These are phyloP conservation scores for Epichloe aotearoae DNA, from an alignment of 2,329 filamentous ascomycete genomes.

Conservation along the genomic window DNA sequence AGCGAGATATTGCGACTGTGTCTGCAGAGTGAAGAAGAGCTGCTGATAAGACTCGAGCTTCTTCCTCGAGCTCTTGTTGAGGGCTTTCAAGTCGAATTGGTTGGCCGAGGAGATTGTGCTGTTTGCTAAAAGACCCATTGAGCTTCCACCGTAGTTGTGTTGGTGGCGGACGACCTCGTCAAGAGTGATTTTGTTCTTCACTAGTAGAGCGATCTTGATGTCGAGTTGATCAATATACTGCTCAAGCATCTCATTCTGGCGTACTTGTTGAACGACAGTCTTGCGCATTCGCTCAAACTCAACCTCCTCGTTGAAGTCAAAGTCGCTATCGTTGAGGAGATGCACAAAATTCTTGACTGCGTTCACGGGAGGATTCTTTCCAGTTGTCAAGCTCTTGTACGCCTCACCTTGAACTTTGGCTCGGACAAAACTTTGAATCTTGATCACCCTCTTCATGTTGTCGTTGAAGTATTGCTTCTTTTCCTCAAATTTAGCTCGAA, in stretches of 20 bases:
- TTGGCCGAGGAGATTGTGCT: conserved; percentile 80
- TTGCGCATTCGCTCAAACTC: conserved; percentile 93
- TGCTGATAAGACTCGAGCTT: conserved; percentile 97
- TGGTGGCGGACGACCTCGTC: conserved; percentile 97
- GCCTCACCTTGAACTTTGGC: conserved; percentile 94
- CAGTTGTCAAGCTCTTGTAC: conserved; percentile 91
- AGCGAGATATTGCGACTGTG: conserved; percentile 87
- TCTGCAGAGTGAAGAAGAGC: conserved; percentile 93
- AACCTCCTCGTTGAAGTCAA: conserved; percentile 97
- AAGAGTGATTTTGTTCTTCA: conserved; percentile 98
- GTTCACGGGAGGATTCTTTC: conserved; percentile 91
- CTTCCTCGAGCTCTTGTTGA: conserved; percentile 91
- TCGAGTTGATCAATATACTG: conserved; percentile 97
- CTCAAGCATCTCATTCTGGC: conserved; percentile 92
- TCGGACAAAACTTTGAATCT: conserved; percentile 92
- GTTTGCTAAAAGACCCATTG: conserved; percentile 74
- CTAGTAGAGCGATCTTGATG: conserved; percentile 94
- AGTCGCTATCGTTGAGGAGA: conserved; percentile 92
- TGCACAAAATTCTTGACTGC: conserved; percentile 98
- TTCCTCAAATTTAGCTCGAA: conserved; percentile 65
- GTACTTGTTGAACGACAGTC: conserved; percentile 91
- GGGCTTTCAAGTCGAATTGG: conserved; percentile 88
- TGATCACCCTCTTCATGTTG: conserved; percentile 98
- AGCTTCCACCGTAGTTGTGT: conserved; percentile 85
- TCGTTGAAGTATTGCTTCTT: conserved; percentile 82